Base-by-base conservation (phyloP, 164 flowering plant species). In the Vitis amurensis region DNA sequence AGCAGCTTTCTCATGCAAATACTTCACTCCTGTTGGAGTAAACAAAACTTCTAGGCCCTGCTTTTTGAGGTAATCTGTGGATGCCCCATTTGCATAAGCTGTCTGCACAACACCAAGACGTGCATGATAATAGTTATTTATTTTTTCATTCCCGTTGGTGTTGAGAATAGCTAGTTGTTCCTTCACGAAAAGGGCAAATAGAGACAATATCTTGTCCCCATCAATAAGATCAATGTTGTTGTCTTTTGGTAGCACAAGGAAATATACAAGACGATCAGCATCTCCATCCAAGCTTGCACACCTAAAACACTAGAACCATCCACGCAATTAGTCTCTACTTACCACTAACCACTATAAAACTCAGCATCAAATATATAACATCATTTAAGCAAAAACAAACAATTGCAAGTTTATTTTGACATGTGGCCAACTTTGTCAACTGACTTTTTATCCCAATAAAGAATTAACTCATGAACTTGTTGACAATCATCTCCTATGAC, bases 1-100 rank as follows among this genome's bases (percentile, higher is more conserved):
- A 17, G 85, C 82, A 75, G 97, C 99, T 79, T 87, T 90, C 73
- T 91, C 97, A 68, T 95, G 99, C 74, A 95, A 76, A 74, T 85
- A 81, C 72, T 95, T 95, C 70, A 95, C 99, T 69, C 99, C 99
- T 31, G 99, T 95, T 56, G 91, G 89, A 57, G 99, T 89, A 59
- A 95, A 78, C 8, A 73, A 84, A 58, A 89, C 95, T 73, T 93
- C 93, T 10, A 92, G 71, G 15, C 94, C 96, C 79, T 82, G 63
- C 68, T 81, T 68, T 77, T 84, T 88, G 49, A 94, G 87, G 74
- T 82, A 94, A 77, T 85, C 77, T 15, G 98, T 92, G 37, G 98
- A 89, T 76, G 97, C 96, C 47, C 99, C 99, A 83, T 94, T 94
- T 3, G 99, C 99, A 83, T 95, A 95, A 61, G 99, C 99, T 65